phyloP scores from a whole-genome alignment of 352 stramenopile genomes.

The Globisporangium lucens region DNA sequence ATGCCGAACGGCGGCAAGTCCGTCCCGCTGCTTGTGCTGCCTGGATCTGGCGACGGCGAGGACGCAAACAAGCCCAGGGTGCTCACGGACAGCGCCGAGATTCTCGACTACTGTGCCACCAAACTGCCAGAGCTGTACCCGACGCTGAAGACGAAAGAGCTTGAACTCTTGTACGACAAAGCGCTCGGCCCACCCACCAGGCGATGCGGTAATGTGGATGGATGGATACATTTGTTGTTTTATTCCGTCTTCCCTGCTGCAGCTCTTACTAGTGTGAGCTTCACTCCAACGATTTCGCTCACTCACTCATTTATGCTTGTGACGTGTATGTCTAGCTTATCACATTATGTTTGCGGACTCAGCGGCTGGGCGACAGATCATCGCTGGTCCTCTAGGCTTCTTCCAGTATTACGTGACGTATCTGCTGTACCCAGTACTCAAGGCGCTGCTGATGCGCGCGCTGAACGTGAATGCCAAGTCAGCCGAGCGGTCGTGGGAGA shows the following conservation, averaged over 20 bases:
- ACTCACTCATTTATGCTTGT: background rate
- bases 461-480: constrained; percentile 35
- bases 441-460: constrained; percentile 21
- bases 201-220: constrained; percentile 22
- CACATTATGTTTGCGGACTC: constrained; percentile 30
- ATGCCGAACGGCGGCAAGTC: constrained; percentile 37
- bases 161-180: constrained; percentile 41
- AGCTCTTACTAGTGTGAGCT: too few relatives aligned
- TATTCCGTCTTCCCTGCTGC: background rate
- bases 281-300: background rate
- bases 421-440: constrained; percentile 31
- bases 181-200: constrained; percentile 34
- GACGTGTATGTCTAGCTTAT: constrained; percentile 23
- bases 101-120: constrained; percentile 40
- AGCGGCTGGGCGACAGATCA: constrained; percentile 17
- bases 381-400: constrained; percentile 19
- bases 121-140: constrained; percentile 33
- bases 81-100: constrained; percentile 41
- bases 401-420: constrained; percentile 22
- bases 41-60: constrained; percentile 8
- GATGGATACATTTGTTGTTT: background rate
- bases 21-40: constrained; percentile 38
- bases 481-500: constrained; percentile 25
- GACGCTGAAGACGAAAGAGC: constrained; percentile 29
- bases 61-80: background rate